Evolutionary conservation across 2,329 filamentous ascomycete species (phyloP), one percentile per base, ranked within the genome.

Genomic region (Fonsecaea pedrosoi): DNA sequence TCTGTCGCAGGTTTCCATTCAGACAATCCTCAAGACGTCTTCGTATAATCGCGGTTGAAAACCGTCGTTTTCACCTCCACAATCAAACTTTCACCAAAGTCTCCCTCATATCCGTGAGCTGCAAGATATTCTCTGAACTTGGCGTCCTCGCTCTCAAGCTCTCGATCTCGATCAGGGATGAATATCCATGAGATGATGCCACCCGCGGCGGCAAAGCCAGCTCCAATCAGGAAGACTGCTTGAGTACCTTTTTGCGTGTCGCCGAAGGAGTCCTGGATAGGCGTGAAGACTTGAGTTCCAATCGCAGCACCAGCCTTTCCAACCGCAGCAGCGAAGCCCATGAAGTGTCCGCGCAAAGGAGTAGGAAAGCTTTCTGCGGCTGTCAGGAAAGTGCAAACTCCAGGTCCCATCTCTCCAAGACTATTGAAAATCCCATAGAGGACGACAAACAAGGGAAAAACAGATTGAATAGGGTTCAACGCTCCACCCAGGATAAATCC

Each of bases 231-330:
- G 67, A 86, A 85, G 0, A 81, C 81, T 0, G 78, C 81, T 63
- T 84, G 83, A 50, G 84, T 77, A 0, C 83, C 83, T 69, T 82
- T 80, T 9, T 78, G 73, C 0, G 77, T 74, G 32, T 80, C 76
- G 13, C 77, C 70, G 32, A 77, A 84, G 1, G 79, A 78, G 60
- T 80, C 77, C 37, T 84, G 79, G 54, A 86, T 85, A 0, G 83
- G 81, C 0, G 78, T 83, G 64, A 86, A 86, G 2, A 83, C 82
- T 63, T 83, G 76, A 0, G 82, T 85, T 0, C 83, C 83, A 18
- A 85, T 81, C 0, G 82, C 81, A 0, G 82, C 82, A 0, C 83
- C 83, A 0, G 82, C 82, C 65, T 85, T 85, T 12, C 80, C 81
- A 18, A 80, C 79, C 0, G 82, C 83, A 0, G 82, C 77, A 0